Evolutionary conservation across 164 flowering plant genomes (phyloP), one percentile per base, ranked within the genome.

Genomic region (Houttuynia cordata): DNA sequence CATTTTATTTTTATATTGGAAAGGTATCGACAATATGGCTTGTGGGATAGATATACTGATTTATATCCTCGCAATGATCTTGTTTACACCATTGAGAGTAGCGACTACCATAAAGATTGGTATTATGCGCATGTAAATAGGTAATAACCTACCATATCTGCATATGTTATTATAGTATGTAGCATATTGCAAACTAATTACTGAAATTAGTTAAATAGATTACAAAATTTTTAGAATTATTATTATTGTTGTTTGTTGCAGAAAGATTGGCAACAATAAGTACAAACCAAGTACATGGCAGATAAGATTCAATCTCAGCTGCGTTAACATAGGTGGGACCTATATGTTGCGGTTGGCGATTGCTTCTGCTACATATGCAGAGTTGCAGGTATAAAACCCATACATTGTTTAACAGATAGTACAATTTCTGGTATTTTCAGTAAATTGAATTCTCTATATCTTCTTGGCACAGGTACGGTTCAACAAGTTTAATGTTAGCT

Each of bases 11-110:
- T 8, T 17, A 18, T 30, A 25, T 12, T 30, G 13, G 1, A 30
- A 24, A 89, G 96, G 69, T 89, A 77, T 64, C 77, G 96, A 69
- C 96, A 89, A 24, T 89, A 89, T 61, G 96, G 93, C 5, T 71
- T 89, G 64, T 89, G 93, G 96, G 96, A 86, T 51, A 82, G 94
- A 71, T 86, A 86, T 58, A 64, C 87, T 4, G 90, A 86, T 1
- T 57, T 84, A 21, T 82, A 89, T 49, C 89, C 94, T 14, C 49
- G 83, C 15, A 68, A 30, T 37, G 96, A 89, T 61, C 76, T 89
- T 50, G 69, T 81, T 40, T 89, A 76, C 76, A 83, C 69, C 0
- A 66, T 89, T 8, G 88, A 84, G 4, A 63, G 56, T 10, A 85
- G 86, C 58, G 79, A 89, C 62, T 89, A 78, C 51, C 42, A 10